phyloP scores from a whole-genome alignment of 2,329 filamentous ascomycete genomes.

The Pseudopithomyces chartarum region DNA sequence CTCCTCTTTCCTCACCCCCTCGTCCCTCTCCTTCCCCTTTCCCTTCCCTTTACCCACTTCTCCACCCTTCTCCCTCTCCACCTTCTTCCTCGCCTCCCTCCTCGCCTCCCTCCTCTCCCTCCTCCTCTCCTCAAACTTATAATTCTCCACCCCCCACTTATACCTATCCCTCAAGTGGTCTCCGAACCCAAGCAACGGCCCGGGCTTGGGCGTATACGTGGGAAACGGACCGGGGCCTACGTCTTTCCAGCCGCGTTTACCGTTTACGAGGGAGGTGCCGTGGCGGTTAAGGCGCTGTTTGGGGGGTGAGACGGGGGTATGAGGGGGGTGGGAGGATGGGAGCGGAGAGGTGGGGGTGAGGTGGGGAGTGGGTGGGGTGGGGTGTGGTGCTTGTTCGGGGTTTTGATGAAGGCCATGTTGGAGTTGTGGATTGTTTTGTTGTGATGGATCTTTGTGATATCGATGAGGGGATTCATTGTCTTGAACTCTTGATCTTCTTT shows the following conservation, averaged over 20 bases:
- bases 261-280: constrained; percentile 3
- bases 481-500: background rate
- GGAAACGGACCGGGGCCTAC: constrained; percentile 22
- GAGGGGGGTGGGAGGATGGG: too few relatives aligned
- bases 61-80: constrained; percentile 11
- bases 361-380: too few relatives aligned
- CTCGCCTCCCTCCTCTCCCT: constrained; percentile 19
- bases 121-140: constrained; percentile 19
- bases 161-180: constrained; percentile 25
- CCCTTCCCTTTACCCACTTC: constrained; percentile 12
- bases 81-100: constrained; percentile 17
- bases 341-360: too few relatives aligned
- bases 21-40: background rate
- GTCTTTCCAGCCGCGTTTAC: constrained; percentile 21
- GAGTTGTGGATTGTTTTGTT: too few relatives aligned
- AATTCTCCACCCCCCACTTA: constrained; percentile 28
- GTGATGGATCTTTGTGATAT: too few relatives aligned
- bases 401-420: too few relatives aligned
- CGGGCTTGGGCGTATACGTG: constrained; percentile 18
- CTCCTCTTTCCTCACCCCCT: background rate
- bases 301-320: too few relatives aligned
- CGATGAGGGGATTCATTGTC: too few relatives aligned
- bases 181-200: constrained; percentile 21
- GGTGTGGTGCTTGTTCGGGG: too few relatives aligned
- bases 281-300: constrained; percentile 2